These are phyloP conservation scores for Beauveria caledonica DNA, from an alignment of 2,329 filamentous ascomycete genomes.

Conservation along the genomic window DNA sequence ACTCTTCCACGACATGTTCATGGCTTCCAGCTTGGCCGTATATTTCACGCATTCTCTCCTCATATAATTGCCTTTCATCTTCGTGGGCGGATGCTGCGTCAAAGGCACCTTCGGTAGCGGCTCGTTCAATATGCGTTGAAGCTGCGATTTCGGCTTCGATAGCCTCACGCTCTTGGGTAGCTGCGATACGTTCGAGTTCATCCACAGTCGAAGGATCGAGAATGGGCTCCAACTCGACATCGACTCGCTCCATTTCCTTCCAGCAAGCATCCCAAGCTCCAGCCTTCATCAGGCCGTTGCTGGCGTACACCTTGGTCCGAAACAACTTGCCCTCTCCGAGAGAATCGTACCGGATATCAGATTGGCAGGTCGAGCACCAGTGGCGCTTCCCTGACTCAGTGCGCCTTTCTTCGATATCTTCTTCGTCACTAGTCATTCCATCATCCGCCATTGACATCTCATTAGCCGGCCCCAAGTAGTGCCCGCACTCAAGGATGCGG, in stretches of 20 bases:
- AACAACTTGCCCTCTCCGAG: conserved; percentile 52
- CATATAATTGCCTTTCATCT: conserved; percentile 35
- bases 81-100: conserved; percentile 17
- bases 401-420: conserved; percentile 24
- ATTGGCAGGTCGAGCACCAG: conserved; percentile 50
- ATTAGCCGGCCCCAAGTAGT: conserved; percentile 60
- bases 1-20: conserved; percentile 1
- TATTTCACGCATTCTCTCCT: conserved; percentile 45
- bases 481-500: conserved; percentile 65
- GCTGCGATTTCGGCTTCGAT: conserved; percentile 24
- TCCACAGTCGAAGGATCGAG: conserved; percentile 51
- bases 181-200: conserved; percentile 49
- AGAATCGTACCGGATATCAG: conserved; percentile 46
- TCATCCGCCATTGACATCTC: conserved; percentile 35
- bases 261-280: conserved; percentile 91
- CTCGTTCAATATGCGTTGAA: conserved; percentile 13
- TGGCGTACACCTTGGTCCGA: conserved; percentile 83
- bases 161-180: conserved; percentile 33
- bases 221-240: conserved; percentile 79
- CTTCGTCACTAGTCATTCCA: conserved; percentile 39
- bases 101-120: conserved; percentile 11
- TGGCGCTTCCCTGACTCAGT: conserved; percentile 30
- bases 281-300: conserved; percentile 86
- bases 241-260: conserved; percentile 98
- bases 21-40: conserved; percentile 34